phyloP scores from a whole-genome alignment of 75 land plant genomes.

The Picea sitchensis region DNA sequence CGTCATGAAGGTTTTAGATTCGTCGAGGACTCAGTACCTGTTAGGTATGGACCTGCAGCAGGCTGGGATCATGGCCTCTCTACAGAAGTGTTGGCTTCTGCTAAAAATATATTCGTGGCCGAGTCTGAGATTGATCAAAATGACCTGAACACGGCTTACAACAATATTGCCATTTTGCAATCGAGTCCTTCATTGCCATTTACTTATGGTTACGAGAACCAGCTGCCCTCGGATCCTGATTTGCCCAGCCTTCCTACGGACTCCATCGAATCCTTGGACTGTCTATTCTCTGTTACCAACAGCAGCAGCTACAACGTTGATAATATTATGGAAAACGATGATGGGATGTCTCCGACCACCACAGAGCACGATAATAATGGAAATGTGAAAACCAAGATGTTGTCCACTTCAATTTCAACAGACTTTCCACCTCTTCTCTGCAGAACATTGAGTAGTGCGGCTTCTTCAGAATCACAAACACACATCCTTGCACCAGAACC shows the following conservation, averaged over 20 bases:
- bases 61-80: neutral
- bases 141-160: neutral
- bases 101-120: neutral
- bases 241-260: neutral
- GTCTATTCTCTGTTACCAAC: neutral
- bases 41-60: neutral
- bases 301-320: too few relatives aligned
- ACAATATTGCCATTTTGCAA: neutral
- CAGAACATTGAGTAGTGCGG: too few relatives aligned
- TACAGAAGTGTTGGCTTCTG: neutral
- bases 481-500: too few relatives aligned
- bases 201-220: neutral
- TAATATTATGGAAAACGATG: neutral
- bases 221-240: neutral
- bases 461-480: neutral
- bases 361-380: neutral
- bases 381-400: neutral
- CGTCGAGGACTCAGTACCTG: neutral
- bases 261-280: slow-evolving; percentile 2
- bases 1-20: neutral
- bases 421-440: neutral
- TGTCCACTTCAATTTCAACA: neutral
- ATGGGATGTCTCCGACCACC: neutral
- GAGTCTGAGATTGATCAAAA: neutral
- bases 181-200: neutral